Evolutionary conservation across 768 basidiomycete genomes (phyloP).

Genomic region (Podaxis pistillaris): DNA sequence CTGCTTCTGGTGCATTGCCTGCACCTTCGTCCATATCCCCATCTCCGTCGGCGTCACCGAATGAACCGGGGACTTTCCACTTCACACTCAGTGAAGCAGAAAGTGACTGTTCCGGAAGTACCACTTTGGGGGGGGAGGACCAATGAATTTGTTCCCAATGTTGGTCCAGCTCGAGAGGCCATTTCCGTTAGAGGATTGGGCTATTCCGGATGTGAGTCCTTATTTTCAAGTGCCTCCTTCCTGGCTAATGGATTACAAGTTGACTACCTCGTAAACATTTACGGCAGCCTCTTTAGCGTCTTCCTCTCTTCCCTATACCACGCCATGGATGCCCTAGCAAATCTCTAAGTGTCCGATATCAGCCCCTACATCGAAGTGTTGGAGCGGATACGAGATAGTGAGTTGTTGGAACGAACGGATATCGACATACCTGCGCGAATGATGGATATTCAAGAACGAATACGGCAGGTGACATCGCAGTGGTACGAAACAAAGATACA

Average conservation of each 20-base stretch:
- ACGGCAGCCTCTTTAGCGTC: slow-evolving; percentile 77
- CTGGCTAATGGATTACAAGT: slow-evolving; percentile 34
- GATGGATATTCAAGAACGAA: slow-evolving; percentile 62
- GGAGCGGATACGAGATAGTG: slow-evolving; percentile 68
- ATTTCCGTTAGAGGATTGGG: slow-evolving; percentile 69
- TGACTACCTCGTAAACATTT: slow-evolving; percentile 66
- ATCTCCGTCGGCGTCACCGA: slow-evolving; percentile 39
- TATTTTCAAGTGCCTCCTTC: not conserved
- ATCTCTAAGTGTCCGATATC: slow-evolving; percentile 69
- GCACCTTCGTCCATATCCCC: slow-evolving; percentile 30
- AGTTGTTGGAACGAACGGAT: slow-evolving; percentile 69
- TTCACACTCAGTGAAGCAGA: slow-evolving; percentile 19
- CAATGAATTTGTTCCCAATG: slow-evolving; percentile 8
- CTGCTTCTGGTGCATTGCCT: slow-evolving; percentile 4
- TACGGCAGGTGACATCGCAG: slow-evolving; percentile 56
- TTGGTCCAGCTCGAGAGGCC: not conserved
- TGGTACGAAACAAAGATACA: slow-evolving; percentile 64
- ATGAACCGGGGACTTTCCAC: slow-evolving; percentile 41
- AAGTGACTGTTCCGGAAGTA: slow-evolving; percentile 23
- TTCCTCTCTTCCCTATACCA: slow-evolving; percentile 87
- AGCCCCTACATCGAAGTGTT: slow-evolving; percentile 63
- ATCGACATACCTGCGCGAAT: slow-evolving; percentile 70
- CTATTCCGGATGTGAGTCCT: slow-evolving; percentile 71
- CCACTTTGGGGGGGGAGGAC: slow-evolving; percentile 8
- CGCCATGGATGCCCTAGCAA: slow-evolving; percentile 72